Base-by-base conservation (phyloP, 345 rosid genomes). In the Cardiospermum halicacabum region DNA sequence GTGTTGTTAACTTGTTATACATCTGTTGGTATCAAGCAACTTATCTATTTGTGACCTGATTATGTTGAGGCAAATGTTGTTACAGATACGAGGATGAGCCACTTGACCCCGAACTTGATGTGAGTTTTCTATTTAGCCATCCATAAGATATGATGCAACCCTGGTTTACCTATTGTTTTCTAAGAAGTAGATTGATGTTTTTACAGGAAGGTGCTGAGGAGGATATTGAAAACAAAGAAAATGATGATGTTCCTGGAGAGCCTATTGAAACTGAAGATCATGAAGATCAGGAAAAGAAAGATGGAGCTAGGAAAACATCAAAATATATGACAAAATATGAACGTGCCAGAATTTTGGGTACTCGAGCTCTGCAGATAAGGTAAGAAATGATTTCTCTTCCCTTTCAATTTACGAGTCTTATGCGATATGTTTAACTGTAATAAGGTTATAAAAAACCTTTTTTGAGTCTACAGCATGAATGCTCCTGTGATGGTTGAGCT, bases 401-500 rank as follows among this genome's bases (percentile, higher is more conserved):
- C n/a, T n/a, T n/a, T n/a, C n/a, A n/a, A n/a, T n/a, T n/a, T n/a
- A n/a, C n/a, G n/a, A n/a, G n/a, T n/a, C n/a, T n/a, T n/a, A n/a
- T n/a, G n/a, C n/a, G n/a, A n/a, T n/a, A n/a, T n/a, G n/a, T n/a
- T n/a, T n/a, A n/a, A 13, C n/a, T 47, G 24, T 5, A 9, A 16
- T 61, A 24, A 32, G 31, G 21, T 0, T 7, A 50, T 37, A 45
- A 39, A 18, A 65, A 55, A 12, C 45, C 56, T 57, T 59, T 3
- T 47, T 57, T 63, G 74, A 50, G 58, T 26, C 34, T 61, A 72
- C 87, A 85, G 94, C 74, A 84, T 93, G 96, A 90, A 90, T 83
- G 96, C 96, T 43, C 97, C 97, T 16, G 89, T 90, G 15, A 93
- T 88, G 94, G 98, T 90, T 28, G 85, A 86, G 84, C 74, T 93